Evolutionary conservation across 2,329 filamentous ascomycete genomes (phyloP), one percentile per base, ranked within the genome.

Genomic region (Colletotrichum kahawae): DNA sequence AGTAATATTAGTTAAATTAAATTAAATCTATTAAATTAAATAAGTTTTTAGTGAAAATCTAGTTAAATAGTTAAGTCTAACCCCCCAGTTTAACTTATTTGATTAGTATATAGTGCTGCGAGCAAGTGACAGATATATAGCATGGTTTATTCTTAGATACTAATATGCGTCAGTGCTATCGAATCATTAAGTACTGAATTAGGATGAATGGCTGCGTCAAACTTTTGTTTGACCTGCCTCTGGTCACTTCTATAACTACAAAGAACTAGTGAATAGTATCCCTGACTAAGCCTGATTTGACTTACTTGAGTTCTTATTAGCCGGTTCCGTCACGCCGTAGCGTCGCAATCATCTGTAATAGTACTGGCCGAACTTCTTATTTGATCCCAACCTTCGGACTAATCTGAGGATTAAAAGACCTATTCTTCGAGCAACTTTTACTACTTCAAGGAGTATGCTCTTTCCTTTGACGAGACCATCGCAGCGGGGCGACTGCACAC

Each of bases 371-470:
- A 48, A 12, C n/a, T 21, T 21, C 1, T 21, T n/a, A 48, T 4
- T 21, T 4, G 10, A 21, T 21, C 5, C 6, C 10, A 13, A 7
- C 43, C 10, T 21, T 48, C 10, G n/a, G 4, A 21, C n/a, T 48
- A 4, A 21, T 21, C 10, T 9, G n/a, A n/a, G 4, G 5, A 21
- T 21, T 5, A n/a, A 48, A 3, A n/a, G n/a, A 21, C 21, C 5
- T 13, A 3, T 13, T n/a, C 6, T 48, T n/a, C 5, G 3, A 48
- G 43, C 2, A 0, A 18, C 10, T 21, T 5, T 48, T 2, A 0
- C n/a, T 21, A 21, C 4, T 21, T 48, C 18, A 21, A 1, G 10
- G 10, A 48, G 5, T 48, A 14, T 3, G n/a, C 43, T 4, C 10
- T 21, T 7, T 21, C 18, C 18, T 33, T 33, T 7, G 8, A 33